These are phyloP conservation scores for Yamadazyma sp. DNA, from an alignment of 1,139 yeast genomes.

Conservation along the genomic window DNA sequence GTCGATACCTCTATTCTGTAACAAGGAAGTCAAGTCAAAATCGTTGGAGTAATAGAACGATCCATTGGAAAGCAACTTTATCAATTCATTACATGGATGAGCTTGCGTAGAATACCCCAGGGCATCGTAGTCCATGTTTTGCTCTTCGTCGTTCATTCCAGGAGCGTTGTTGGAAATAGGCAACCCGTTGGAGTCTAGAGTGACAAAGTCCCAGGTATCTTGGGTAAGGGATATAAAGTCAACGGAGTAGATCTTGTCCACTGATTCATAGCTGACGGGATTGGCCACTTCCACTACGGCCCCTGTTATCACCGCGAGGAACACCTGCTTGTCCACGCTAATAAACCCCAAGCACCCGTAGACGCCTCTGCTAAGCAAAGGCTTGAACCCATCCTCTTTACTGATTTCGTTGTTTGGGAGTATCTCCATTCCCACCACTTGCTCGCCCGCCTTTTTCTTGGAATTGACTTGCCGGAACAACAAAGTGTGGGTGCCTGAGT, in stretches of 20 bases:
- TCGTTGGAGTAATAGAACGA: slow-evolving; percentile 91
- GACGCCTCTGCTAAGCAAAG: slow-evolving; percentile 56
- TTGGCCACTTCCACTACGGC: slow-evolving; percentile 72
- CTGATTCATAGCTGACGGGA: slow-evolving; percentile 78
- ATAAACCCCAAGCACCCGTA: slow-evolving; percentile 87
- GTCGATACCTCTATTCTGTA: slow-evolving; percentile 70
- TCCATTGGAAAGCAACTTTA: slow-evolving; percentile 79
- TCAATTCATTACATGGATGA: slow-evolving; percentile 83
- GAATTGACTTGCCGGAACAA: slow-evolving; percentile 40
- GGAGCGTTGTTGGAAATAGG: slow-evolving; percentile 32
- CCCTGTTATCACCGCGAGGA: slow-evolving; percentile 78
- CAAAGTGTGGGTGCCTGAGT: slow-evolving; percentile 50
- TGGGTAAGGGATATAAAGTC: slow-evolving; percentile 79
- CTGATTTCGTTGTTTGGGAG: slow-evolving; percentile 40
- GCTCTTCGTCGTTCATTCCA: slow-evolving; percentile 9
- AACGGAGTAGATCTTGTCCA: slow-evolving; percentile 76
- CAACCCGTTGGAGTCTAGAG: slow-evolving; percentile 62
- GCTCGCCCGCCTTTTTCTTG: slow-evolving; percentile 17
- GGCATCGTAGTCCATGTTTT: slow-evolving; percentile 21
- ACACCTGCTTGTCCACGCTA: slow-evolving; percentile 63
- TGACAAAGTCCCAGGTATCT: slow-evolving; percentile 77
- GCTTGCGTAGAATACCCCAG: slow-evolving; percentile 35
- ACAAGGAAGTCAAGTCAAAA: slow-evolving; percentile 81
- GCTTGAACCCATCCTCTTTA: slow-evolving; percentile 42
- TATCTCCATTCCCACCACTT: slow-evolving; percentile 56